Conservation (phyloP, 257 asterid species). For the Linderniella brevidens region DNA sequence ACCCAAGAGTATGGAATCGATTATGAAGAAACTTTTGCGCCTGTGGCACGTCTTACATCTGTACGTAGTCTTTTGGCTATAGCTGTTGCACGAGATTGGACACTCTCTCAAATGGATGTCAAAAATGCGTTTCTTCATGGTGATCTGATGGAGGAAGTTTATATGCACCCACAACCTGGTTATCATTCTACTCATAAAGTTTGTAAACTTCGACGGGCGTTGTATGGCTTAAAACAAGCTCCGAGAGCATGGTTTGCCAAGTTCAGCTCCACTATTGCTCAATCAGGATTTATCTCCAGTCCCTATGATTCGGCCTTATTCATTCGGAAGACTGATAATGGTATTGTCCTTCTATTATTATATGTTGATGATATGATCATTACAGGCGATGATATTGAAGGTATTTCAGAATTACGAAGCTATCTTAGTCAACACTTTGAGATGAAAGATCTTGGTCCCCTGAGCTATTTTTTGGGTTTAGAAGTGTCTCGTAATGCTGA, state of each 20-base stretch:
- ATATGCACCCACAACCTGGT: not conserved
- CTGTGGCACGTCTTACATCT: not conserved
- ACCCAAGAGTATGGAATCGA: not conserved
- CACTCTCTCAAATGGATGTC: not conserved
- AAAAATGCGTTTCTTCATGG: not conserved
- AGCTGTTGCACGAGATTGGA: not conserved
- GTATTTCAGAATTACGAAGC: not conserved
- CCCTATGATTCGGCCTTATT: not conserved
- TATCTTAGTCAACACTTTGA: slow-evolving; percentile 1
- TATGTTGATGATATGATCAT: slow-evolving; percentile 4
- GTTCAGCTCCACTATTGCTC: not conserved
- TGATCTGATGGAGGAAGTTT: not conserved
- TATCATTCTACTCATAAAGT: not conserved
- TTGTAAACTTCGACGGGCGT: not conserved
- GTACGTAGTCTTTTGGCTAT: not conserved
- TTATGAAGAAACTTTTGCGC: not conserved
- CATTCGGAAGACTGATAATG: not conserved
- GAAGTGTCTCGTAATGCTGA: not conserved
- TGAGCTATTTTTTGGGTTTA: not conserved
- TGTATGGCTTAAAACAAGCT: slow-evolving; percentile 4
- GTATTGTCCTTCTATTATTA: not conserved
- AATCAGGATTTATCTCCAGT: not conserved
- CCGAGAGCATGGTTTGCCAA: not conserved
- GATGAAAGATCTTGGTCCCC: slow-evolving; percentile 1
- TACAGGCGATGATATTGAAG: not conserved